phyloP scores from a whole-genome alignment of 257 asterid genomes.

The Capsicum rhomboideum region DNA sequence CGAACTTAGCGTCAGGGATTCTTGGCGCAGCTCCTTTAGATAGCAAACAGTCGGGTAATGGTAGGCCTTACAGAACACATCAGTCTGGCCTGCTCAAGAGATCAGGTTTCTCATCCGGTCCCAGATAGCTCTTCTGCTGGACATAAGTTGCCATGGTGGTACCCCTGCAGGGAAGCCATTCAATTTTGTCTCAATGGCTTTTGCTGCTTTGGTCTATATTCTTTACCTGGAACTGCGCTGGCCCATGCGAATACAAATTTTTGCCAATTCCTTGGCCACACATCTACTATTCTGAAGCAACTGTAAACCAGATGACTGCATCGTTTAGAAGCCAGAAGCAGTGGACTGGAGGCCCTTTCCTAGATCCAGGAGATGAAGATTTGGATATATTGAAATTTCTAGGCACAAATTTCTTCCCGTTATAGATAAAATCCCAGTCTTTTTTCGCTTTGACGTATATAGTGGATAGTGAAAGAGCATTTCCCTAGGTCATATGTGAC shows the following conservation, averaged over 20 bases:
- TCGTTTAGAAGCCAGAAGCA: conserved; percentile 19
- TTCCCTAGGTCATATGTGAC: conserved; percentile 28
- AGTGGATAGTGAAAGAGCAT: conserved; percentile 51
- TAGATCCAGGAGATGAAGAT: conserved; percentile 21
- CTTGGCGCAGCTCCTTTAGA: conserved; percentile 93
- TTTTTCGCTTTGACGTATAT: conserved; percentile 44
- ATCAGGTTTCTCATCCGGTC: conserved; percentile 62
- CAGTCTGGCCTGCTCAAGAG: conserved; percentile 48
- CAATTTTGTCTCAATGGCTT: conserved; percentile 14
- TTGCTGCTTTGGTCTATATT: conserved; percentile 15
- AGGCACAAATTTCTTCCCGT: conserved; percentile 17
- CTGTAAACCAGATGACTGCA: conserved; percentile 9
- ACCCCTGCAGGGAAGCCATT: conserved; percentile 5
- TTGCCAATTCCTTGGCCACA: conserved; percentile 19
- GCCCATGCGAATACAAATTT: conserved; percentile 19
- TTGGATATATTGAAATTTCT: conserved; percentile 21
- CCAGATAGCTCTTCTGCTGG: conserved; percentile 29
- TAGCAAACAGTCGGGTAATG: conserved; percentile 51
- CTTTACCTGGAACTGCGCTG: conserved; percentile 7
- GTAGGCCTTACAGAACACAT: conserved; percentile 64
- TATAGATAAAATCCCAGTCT: conserved; percentile 17
- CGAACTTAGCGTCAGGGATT: conserved; percentile 58
- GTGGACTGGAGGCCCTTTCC: conserved; percentile 17
- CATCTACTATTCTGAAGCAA: conserved; percentile 23
- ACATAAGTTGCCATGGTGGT: conserved; percentile 17